Base-by-base conservation (phyloP, 1,139 yeast genomes). In the Taiozyma sp. region DNA sequence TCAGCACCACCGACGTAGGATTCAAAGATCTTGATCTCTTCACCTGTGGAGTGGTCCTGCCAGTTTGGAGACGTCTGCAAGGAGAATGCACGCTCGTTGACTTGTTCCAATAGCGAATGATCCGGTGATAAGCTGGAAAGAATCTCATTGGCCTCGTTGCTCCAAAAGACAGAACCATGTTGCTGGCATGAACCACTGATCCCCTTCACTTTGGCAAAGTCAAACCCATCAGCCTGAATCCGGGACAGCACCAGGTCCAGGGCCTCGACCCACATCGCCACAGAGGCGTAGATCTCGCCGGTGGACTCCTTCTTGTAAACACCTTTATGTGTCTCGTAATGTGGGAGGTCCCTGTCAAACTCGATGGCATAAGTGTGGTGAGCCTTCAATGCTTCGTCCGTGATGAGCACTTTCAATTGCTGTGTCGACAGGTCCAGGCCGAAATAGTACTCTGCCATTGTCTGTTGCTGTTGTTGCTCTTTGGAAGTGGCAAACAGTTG, bases 391-490 rank as follows among this genome's bases (percentile, higher is more conserved):
- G 73, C 60, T 19, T 72, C 76, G 64, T 83, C 74, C 43, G 89
- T 81, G 29, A 85, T 83, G 43, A 90, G 78, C 46, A 88, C 80
- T 67, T 91, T 91, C 62, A 91, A 72, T 65, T 90, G 97, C 67
- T 91, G 97, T 19, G 97, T 91, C 2, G 96, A 89, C 43, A 91
- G 75, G 66, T 91, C 97, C 62, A 90, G 81, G 1, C 97, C 97
- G 54, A 87, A 70, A 44, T 47, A 59, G 24, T 53, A 53, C 47
- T 46, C 49, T 4, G 40, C 2, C 40, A 36, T 36, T 36, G 23
- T 36, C 5, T 16, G 13, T 5, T 16, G 12, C 19, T 19, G 19
- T 19, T 19, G 19, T 19, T 19, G 19, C 19, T 19, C 19, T 19
- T 19, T 19, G 19, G 3, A 19, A 19, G 22, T 36, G 40, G 40